Evolutionary conservation across 176 grass and related monocot genomes (phyloP).

Genomic region (Zoysia pacifica): DNA sequence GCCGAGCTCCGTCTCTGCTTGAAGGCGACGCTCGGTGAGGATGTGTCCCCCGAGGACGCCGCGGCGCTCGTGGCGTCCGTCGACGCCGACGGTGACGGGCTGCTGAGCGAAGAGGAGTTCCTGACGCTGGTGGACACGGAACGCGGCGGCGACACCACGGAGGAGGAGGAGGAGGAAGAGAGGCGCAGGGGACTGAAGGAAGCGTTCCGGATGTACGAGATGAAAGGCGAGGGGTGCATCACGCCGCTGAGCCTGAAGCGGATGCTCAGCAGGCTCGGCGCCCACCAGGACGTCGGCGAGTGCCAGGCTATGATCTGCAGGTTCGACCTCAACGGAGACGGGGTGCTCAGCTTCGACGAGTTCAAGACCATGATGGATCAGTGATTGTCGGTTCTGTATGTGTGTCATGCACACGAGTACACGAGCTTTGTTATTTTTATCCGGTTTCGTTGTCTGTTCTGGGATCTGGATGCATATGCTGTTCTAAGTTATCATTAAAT

Average conservation of each 20-base stretch:
- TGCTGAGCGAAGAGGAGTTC: slow-evolving; percentile 1
- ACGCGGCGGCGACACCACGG: not conserved
- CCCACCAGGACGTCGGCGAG: slow-evolving; percentile 17
- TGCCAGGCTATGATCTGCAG: slow-evolving; percentile 32
- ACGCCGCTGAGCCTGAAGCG: slow-evolving; percentile 24
- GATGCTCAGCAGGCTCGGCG: slow-evolving; percentile 20
- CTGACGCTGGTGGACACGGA: not conserved
- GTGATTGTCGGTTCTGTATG: not conserved
- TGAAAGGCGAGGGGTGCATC: slow-evolving; percentile 25
- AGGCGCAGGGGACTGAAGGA: not conserved
- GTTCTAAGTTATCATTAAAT: not conserved
- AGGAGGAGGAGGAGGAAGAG: not conserved
- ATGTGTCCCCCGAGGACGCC: not conserved
- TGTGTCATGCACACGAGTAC: no score
- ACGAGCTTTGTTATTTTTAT: not conserved
- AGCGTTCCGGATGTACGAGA: slow-evolving; percentile 4
- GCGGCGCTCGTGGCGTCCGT: not conserved
- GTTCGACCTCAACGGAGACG: slow-evolving; percentile 33
- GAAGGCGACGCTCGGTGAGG: not conserved
- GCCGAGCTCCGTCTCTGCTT: not conserved
- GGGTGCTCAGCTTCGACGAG: slow-evolving; percentile 42
- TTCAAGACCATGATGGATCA: slow-evolving; percentile 40
- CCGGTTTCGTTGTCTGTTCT: not conserved
- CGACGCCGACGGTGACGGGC: not conserved
- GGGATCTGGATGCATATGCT: not conserved